Conservation (phyloP, 2,329 filamentous ascomycete species). For the Lachnellula arida region DNA sequence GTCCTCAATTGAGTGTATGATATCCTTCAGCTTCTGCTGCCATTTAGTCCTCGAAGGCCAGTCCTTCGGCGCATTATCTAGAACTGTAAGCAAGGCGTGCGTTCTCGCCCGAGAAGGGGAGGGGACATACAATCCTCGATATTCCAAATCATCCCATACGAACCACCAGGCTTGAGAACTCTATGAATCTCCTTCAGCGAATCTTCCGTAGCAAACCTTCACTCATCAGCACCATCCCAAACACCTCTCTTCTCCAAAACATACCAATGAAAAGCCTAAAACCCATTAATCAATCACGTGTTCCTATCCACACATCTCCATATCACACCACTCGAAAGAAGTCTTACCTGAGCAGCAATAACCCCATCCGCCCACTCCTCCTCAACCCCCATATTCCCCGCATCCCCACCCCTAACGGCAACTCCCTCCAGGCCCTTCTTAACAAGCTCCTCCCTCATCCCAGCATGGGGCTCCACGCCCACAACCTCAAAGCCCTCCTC, state of each 20-base stretch:
- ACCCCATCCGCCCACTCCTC: slow-evolving; percentile 57
- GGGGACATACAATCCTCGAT: slow-evolving; percentile 59
- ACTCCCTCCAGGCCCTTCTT: slow-evolving; percentile 47
- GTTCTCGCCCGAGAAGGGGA: neutral
- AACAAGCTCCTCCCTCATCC: slow-evolving; percentile 60
- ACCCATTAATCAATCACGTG: slow-evolving; percentile 7
- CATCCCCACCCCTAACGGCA: slow-evolving; percentile 52
- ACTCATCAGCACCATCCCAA: slow-evolving; percentile 2
- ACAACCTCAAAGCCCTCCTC: slow-evolving; percentile 56
- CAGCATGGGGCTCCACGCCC: slow-evolving; percentile 59
- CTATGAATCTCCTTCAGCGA: slow-evolving; percentile 63
- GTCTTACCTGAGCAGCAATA: slow-evolving; percentile 10
- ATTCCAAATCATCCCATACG: slow-evolving; percentile 69
- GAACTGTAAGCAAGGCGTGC: slow-evolving; percentile 5
- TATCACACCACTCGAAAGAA: neutral
- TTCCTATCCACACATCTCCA: too few species aligned
- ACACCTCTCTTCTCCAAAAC: neutral
- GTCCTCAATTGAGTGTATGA: slow-evolving; percentile 53
- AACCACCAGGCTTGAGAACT: slow-evolving; percentile 54
- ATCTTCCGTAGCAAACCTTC: slow-evolving; percentile 63
- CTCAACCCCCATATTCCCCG: slow-evolving; percentile 50
- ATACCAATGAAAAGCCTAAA: slow-evolving; percentile 44
- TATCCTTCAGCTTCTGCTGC: slow-evolving; percentile 58
- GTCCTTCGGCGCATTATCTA: slow-evolving; percentile 58
- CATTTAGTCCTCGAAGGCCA: slow-evolving; percentile 55